These are phyloP conservation scores for Agarophyton chilense DNA, from an alignment of 23 red algal genomes.

Conservation along the genomic window DNA sequence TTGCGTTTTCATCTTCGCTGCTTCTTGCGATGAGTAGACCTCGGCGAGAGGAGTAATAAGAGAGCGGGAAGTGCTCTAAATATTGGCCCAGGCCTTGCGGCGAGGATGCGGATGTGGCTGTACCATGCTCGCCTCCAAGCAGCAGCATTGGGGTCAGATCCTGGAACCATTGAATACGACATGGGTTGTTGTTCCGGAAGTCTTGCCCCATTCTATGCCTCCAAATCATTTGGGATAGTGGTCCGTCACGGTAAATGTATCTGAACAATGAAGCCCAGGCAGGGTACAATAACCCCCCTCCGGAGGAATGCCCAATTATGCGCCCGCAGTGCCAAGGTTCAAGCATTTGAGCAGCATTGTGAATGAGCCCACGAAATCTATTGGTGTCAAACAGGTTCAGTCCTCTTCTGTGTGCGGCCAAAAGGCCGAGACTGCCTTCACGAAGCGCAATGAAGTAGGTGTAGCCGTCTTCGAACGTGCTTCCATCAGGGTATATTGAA, in stretches of 20 bases:
- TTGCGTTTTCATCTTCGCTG: conserved; percentile 1
- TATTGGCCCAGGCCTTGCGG: neutral
- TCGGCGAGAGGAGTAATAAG: neutral
- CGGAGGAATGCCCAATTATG: conserved; percentile 62
- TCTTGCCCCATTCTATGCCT: conserved; percentile 35
- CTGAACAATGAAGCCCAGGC: conserved; percentile 38
- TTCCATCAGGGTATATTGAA: conserved; percentile 58
- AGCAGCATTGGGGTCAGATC: conserved; percentile 23
- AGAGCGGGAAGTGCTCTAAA: conserved; percentile 23
- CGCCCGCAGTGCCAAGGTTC: conserved; percentile 67
- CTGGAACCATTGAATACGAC: conserved; percentile 55
- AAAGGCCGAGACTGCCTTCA: conserved; percentile 41
- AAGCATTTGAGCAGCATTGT: conserved; percentile 68
- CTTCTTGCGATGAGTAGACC: conserved; percentile 40
- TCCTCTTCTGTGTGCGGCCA: conserved; percentile 45
- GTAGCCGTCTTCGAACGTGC: conserved; percentile 73
- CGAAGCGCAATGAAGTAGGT: conserved; percentile 49
- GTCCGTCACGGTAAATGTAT: conserved; percentile 46
- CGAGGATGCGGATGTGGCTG: neutral
- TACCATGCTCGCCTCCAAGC: conserved; percentile 64
- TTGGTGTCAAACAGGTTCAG: conserved; percentile 33
- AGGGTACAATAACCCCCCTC: conserved; percentile 47
- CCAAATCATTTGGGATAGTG: conserved; percentile 52
- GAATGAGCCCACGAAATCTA: conserved; percentile 58
- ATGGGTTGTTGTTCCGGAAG: conserved; percentile 60